These are phyloP conservation scores for Colletotrichum cuscutae DNA, from an alignment of 2,329 filamentous ascomycete genomes.

Conservation along the genomic window DNA sequence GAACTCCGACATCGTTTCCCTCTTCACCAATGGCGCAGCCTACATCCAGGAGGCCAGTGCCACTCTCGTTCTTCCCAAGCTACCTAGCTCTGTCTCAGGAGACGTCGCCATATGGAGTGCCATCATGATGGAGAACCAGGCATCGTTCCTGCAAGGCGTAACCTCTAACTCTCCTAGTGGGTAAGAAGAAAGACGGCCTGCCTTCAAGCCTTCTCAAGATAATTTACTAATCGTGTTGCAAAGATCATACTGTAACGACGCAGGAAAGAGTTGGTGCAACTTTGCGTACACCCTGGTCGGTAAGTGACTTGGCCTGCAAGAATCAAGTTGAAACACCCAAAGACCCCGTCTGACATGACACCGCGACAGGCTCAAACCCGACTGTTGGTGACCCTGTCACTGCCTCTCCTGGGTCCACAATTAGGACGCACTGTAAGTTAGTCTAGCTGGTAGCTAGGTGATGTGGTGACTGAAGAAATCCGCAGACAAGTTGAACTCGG, in stretches of 20 bases:
- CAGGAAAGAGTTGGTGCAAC: slow-evolving; percentile 19
- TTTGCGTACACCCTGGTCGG: slow-evolving; percentile 11
- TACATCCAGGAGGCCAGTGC: slow-evolving; percentile 18
- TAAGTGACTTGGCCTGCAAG: not conserved
- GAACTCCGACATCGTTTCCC: slow-evolving; percentile 3
- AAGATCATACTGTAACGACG: slow-evolving; percentile 10
- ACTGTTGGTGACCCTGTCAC: slow-evolving; percentile 1
- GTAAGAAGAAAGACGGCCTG: not conserved
- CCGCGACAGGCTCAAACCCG: not conserved
- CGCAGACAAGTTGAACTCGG: not conserved
- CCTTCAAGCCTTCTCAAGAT: rapidly evolving
- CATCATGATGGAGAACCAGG: slow-evolving; percentile 21
- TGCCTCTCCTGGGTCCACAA: not conserved
- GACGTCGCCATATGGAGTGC: slow-evolving; percentile 21
- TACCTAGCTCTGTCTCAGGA: slow-evolving; percentile 4
- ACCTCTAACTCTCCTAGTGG: slow-evolving; percentile 16
- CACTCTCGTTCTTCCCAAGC: slow-evolving; percentile 8
- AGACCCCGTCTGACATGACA: not conserved
- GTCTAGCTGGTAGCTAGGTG: not conserved
- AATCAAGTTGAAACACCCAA: not conserved
- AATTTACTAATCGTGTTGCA: not conserved
- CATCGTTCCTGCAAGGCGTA: slow-evolving; percentile 17
- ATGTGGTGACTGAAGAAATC: not conserved
- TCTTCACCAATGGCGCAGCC: slow-evolving; percentile 5
- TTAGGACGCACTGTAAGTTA: slow-evolving; percentile 14